phyloP scores from a whole-genome alignment of 1,284 basidiomycete genomes.

The Irpex sp. region DNA sequence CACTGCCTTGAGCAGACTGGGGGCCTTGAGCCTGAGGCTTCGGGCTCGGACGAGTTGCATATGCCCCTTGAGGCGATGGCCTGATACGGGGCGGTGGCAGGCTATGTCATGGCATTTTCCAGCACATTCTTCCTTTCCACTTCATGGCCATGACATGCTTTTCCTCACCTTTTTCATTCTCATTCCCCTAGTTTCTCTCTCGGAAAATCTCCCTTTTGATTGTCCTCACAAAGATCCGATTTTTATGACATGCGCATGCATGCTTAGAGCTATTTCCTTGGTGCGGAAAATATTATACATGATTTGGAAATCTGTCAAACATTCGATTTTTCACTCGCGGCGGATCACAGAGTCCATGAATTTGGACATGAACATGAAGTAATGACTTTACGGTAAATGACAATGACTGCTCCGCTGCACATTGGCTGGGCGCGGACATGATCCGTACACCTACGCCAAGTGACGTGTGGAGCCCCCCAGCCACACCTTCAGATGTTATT shows the following conservation, averaged over 20 bases:
- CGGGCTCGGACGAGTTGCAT: background rate
- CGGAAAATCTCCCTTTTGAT: background rate
- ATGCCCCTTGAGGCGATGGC: background rate
- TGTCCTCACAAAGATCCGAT: background rate
- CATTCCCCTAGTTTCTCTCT: background rate
- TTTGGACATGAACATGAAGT: too few species aligned
- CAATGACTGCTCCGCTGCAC: too few species aligned
- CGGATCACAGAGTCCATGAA: too few species aligned
- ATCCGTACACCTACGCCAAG: too few species aligned
- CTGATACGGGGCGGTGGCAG: background rate
- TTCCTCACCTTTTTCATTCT: background rate
- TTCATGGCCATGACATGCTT: background rate
- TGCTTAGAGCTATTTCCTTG: background rate
- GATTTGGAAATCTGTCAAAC: background rate
- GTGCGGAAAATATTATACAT: background rate
- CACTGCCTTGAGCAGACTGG: conserved; percentile 38
- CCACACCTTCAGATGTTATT: too few species aligned
- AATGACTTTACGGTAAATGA: too few species aligned
- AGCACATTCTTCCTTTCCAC: background rate
- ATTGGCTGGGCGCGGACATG: too few species aligned
- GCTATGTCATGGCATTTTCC: background rate
- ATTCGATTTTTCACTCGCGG: too few species aligned
- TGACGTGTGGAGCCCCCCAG: too few species aligned
- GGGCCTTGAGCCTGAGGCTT: background rate
- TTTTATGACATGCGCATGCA: background rate